Conservation (phyloP, 116 monocot species). For the Posidonia oceanica region DNA sequence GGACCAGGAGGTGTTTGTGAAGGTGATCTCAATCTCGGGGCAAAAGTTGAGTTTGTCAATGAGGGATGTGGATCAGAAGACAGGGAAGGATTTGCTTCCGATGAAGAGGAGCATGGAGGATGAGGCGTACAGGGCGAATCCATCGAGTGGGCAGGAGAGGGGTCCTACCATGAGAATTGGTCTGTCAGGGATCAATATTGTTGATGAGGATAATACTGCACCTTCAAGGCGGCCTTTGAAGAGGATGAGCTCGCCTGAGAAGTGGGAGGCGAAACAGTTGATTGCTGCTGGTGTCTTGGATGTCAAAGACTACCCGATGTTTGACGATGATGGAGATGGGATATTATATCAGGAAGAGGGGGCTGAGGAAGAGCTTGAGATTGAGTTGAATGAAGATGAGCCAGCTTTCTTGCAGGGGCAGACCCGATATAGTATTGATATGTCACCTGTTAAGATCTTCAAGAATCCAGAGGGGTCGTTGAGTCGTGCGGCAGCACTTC, state of each 20-base stretch:
- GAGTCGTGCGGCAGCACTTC: conserved; percentile 88
- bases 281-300: conserved; percentile 78
- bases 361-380: conserved; percentile 86
- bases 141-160: conserved; percentile 27
- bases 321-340: conserved; percentile 86
- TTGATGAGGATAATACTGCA: conserved; percentile 48
- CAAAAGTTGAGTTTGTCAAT: conserved; percentile 85
- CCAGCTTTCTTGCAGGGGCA: conserved; percentile 93
- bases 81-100: conserved; percentile 83
- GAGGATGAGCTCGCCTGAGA: conserved; percentile 97
- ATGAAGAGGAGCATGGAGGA: conserved; percentile 49
- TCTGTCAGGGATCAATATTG: conserved; percentile 74
- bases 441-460: conserved; percentile 98
- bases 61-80: conserved; percentile 90
- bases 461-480: conserved; percentile 96
- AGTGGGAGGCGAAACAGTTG: conserved; percentile 92
- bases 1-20: conserved; percentile 85
- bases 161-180: conserved; percentile 42
- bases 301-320: conserved; percentile 53
- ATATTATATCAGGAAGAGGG: conserved; percentile 88
- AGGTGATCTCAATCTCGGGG: conserved; percentile 81
- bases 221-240: conserved; percentile 66
- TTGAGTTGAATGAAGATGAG: conserved; percentile 95
- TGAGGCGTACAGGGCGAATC: conserved; percentile 56
- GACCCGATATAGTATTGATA: conserved; percentile 87